Conservation (phyloP, 805 yeast species). For the Ogataea nonfermentans region DNA sequence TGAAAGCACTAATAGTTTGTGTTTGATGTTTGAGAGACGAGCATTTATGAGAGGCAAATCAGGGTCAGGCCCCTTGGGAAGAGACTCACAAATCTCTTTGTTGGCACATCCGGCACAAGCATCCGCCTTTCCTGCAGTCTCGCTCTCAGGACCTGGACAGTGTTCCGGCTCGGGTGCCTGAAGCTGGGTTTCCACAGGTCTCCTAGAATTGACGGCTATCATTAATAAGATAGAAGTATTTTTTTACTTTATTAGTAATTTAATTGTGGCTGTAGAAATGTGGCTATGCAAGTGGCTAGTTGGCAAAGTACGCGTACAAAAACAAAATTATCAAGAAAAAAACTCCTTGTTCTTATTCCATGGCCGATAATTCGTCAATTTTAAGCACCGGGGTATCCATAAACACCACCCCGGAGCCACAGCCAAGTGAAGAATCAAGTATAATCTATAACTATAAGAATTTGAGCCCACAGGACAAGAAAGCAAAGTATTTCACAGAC, state of each 20-base stretch:
- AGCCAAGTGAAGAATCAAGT: not conserved
- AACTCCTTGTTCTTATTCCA: not conserved
- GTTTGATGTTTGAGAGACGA: constrained; percentile 62
- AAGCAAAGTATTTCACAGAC: constrained; percentile 34
- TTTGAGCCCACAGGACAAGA: constrained; percentile 12
- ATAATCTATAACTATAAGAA: too few relatives aligned
- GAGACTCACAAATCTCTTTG: constrained; percentile 81
- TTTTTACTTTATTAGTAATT: constrained; percentile 7
- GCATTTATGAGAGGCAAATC: constrained; percentile 76
- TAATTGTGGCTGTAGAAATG: not conserved
- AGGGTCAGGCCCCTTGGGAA: constrained; percentile 94
- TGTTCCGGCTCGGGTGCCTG: constrained; percentile 90
- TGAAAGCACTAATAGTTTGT: constrained; percentile 74
- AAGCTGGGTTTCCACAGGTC: constrained; percentile 21
- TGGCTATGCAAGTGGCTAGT: constrained; percentile 3
- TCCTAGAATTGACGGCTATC: constrained; percentile 15
- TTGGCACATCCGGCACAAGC: constrained; percentile 96
- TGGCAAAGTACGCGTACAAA: constrained; percentile 7
- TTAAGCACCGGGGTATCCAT: constrained; percentile 18
- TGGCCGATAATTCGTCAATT: constrained; percentile 5
- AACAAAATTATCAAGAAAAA: constrained; percentile 2
- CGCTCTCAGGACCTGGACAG: constrained; percentile 98
- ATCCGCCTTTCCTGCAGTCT: constrained; percentile 87
- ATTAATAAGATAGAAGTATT: constrained; percentile 2
- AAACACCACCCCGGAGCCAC: constrained; percentile 12